These are phyloP conservation scores for Mycosphaerella sp. DNA, from an alignment of 2,329 filamentous ascomycete species.

Conservation along the genomic window DNA sequence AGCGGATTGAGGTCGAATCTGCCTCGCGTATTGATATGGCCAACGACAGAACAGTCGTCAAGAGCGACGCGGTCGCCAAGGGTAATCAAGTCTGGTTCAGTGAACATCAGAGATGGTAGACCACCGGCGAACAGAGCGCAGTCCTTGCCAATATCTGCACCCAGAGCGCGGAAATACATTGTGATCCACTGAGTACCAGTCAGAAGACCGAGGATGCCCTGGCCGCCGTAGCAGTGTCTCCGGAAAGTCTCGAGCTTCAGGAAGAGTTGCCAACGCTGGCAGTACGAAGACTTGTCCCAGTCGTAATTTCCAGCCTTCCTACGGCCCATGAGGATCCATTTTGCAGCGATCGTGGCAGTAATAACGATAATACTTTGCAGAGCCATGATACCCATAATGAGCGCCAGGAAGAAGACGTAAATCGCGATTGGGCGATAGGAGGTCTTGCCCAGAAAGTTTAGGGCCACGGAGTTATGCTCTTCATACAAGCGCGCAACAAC, in stretches of 20 bases:
- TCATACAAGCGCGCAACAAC: constrained; percentile 38
- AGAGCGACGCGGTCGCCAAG: constrained; percentile 49
- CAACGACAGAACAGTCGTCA: constrained; percentile 52
- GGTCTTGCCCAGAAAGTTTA: constrained; percentile 12
- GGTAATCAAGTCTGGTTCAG: constrained; percentile 51
- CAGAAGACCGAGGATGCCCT: constrained; percentile 48
- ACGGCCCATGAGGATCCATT: constrained; percentile 49
- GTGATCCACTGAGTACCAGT: constrained; percentile 50
- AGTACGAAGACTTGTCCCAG: constrained; percentile 51
- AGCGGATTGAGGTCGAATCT: constrained; percentile 51
- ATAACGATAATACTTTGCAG: constrained; percentile 42
- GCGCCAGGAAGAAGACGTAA: constrained; percentile 37
- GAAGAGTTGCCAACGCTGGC: constrained; percentile 53
- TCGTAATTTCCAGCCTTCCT: constrained; percentile 49
- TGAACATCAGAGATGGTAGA: constrained; percentile 48
- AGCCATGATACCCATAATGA: constrained; percentile 41
- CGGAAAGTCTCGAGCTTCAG: constrained; percentile 48
- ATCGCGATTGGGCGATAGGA: constrained; percentile 35
- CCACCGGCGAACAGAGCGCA: constrained; percentile 52
- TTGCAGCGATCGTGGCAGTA: constrained; percentile 41
- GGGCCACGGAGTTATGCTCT: constrained; percentile 7
- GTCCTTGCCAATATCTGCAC: constrained; percentile 50
- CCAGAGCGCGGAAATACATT: constrained; percentile 49
- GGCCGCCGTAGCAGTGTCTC: constrained; percentile 45
- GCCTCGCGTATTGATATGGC: constrained; percentile 52